Conservation (phyloP, 1,284 basidiomycete genomes). For the Rhodotorula sp. region DNA sequence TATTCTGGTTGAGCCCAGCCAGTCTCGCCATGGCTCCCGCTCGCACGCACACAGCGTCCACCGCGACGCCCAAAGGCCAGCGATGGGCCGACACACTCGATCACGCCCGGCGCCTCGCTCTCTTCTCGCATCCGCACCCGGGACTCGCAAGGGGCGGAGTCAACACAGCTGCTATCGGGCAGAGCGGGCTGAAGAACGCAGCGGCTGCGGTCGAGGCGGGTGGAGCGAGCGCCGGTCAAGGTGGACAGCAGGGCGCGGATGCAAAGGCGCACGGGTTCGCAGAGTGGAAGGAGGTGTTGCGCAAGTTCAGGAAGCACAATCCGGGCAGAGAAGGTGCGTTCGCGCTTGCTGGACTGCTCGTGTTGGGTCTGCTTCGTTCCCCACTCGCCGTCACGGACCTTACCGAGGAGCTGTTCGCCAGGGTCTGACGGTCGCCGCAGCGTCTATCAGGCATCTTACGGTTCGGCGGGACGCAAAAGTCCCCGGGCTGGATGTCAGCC, state of each 20-base stretch:
- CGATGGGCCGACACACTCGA: conserved; percentile 33
- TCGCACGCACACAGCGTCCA: neutral
- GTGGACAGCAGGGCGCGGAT: conserved; percentile 2
- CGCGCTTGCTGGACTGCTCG: neutral
- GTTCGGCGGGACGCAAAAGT: too few species aligned
- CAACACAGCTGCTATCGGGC: neutral
- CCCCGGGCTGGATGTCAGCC: neutral
- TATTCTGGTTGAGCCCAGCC: neutral
- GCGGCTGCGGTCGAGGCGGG: neutral
- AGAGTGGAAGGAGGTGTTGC: conserved; percentile 36
- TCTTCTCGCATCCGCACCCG: conserved; percentile 1
- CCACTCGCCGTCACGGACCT: too few species aligned
- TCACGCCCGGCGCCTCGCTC: conserved; percentile 17
- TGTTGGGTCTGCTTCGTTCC: neutral
- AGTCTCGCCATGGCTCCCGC: neutral
- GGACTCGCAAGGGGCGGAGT: conserved; percentile 20
- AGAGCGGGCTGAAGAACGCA: neutral
- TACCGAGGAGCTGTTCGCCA: neutral
- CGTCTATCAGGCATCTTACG: too few species aligned
- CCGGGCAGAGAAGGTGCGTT: conserved; percentile 22
- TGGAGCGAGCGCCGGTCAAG: neutral
- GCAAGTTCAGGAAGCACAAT: conserved; percentile 39
- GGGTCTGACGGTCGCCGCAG: too few species aligned
- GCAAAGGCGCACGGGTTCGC: too few species aligned
- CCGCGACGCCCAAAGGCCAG: conserved; percentile 13